Base-by-base conservation (phyloP, 2,329 filamentous ascomycete species). In the Aspergillus sp. region DNA sequence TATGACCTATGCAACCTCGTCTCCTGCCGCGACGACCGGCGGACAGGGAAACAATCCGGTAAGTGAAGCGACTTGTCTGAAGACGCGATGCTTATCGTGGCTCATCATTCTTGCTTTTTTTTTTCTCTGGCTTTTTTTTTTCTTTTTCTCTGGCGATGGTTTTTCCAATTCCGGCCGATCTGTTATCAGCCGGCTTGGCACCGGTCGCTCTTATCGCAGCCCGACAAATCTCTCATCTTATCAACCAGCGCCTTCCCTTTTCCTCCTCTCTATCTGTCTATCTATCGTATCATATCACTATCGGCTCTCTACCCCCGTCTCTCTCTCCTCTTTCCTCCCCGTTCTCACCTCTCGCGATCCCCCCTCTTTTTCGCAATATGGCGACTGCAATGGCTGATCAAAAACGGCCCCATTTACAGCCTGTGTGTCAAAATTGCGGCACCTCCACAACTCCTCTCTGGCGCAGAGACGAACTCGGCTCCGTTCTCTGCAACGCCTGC, bases 401-500 rank as follows among this genome's bases (percentile, higher is more conserved):
- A 60, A 77, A 76, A 67, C 73, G 84, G 67, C 77, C 86, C 77
- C 83, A 86, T 81, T 84, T 87, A 81, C 89, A 98, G 92, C 93
- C 94, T 65, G 91, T 93, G 67, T 99, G 95, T 78, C 91, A 96
- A 77, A 99, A 99, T 77, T 99, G 95, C 80, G 87, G 87, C 65
- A 99, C 95, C 49, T 96, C 92, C 47, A 98, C 93, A 55, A 99
- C 95, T 50, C 95, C 95, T 47, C 82, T 99, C 74, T 99, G 95
- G 95, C 91, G 95, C 70, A 90, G 95, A 81, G 95, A 99, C 83
- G 95, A 99, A 81, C 87, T 90, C 71, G 95, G 95, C 67, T 90
- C 92, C 0, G 94, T 99, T 42, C 89, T 99, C 55, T 99, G 95
- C 87, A 99, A 99, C 80, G 95, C 95, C 71, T 99, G 95, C 78